Evolutionary conservation across 345 rosid species (phyloP).

Genomic region (Dipteronia dyeriana): DNA sequence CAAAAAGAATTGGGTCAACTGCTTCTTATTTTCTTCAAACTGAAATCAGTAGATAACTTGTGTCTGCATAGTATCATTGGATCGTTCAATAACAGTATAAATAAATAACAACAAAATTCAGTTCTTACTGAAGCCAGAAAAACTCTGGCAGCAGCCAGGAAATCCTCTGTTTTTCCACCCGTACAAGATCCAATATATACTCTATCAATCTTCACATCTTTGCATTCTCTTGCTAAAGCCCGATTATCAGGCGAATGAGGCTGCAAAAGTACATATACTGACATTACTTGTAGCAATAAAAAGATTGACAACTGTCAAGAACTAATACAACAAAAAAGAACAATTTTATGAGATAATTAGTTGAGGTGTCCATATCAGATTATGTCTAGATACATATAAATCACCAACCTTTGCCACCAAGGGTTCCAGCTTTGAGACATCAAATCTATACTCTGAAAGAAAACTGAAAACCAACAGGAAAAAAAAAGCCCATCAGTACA

Average conservation of each 20-base stretch:
- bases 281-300: conserved; percentile 18
- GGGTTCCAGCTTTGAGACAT: conserved; percentile 87
- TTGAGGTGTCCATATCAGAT: not conserved
- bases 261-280: conserved; percentile 42
- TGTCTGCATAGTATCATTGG: not conserved
- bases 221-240: conserved; percentile 97
- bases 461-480: conserved; percentile 49
- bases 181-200: conserved; percentile 99
- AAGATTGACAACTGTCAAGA: not conserved
- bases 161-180: conserved; percentile 97
- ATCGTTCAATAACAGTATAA: not conserved
- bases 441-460: conserved; percentile 82
- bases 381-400: not conserved
- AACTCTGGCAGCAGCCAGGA: conserved; percentile 92
- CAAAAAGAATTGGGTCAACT: not conserved
- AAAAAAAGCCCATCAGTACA: conserved; percentile 18
- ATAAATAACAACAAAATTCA: conserved; percentile 8
- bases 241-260: conserved; percentile 99
- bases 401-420: conserved; percentile 88
- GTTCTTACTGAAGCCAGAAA: conserved; percentile 74
- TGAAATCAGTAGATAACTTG: not conserved
- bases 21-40: not conserved
- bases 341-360: not conserved
- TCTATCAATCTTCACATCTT: conserved; percentile 97
- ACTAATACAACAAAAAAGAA: not conserved